phyloP scores from a whole-genome alignment of 805 yeast genomes.

The Zygosaccharomyces bailii region DNA sequence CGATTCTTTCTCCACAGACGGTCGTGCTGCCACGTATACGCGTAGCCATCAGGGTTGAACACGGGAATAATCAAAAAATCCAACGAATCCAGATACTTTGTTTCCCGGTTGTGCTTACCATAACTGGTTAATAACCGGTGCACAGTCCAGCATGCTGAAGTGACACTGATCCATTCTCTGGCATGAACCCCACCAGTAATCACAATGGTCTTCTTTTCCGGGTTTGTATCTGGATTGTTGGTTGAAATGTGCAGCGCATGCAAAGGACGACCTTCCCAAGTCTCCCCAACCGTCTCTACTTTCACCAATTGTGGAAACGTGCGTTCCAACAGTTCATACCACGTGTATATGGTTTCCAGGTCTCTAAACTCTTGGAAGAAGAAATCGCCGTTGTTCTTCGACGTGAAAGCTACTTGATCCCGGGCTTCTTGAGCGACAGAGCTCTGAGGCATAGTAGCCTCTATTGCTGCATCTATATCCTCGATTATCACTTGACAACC shows the following conservation, averaged over 20 bases:
- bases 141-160: constrained; percentile 60
- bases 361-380: constrained; percentile 73
- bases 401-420: constrained; percentile 14
- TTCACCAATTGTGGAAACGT: constrained; percentile 63
- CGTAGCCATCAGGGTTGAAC: constrained; percentile 89
- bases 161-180: constrained; percentile 81
- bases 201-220: constrained; percentile 60
- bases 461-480: constrained; percentile 55
- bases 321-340: constrained; percentile 60
- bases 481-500: constrained; percentile 45
- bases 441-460: constrained; percentile 48
- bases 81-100: constrained; percentile 49
- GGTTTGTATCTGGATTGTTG: constrained; percentile 38
- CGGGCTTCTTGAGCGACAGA: background rate
- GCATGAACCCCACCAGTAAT: constrained; percentile 86
- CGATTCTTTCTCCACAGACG: constrained; percentile 88
- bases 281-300: constrained; percentile 67
- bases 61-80: constrained; percentile 81
- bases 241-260: constrained; percentile 63
- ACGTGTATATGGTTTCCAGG: constrained; percentile 61
- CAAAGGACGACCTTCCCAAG: constrained; percentile 70
- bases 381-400: constrained; percentile 39
- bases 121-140: constrained; percentile 47
- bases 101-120: constrained; percentile 42
- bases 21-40: constrained; percentile 73